phyloP scores from a whole-genome alignment of 176 grass and related monocot genomes.

The Oryza brachyantha region DNA sequence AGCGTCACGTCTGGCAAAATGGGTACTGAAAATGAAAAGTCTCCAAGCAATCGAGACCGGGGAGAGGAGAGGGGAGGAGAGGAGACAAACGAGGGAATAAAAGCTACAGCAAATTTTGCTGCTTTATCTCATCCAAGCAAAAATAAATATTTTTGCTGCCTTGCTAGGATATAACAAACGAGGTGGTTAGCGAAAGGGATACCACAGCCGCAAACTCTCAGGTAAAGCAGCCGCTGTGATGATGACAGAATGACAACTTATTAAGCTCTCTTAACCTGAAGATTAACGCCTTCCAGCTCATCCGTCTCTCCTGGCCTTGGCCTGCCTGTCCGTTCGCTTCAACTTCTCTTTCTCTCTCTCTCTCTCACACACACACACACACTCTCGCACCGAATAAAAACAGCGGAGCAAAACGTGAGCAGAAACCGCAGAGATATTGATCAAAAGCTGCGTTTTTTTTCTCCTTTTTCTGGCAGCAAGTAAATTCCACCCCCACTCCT shows the following conservation, averaged over 20 bases:
- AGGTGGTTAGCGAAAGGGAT: slow-evolving; percentile 34
- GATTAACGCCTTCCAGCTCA: neutral
- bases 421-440: slow-evolving; percentile 28
- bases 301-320: neutral
- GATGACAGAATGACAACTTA: neutral
- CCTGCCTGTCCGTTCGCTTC: neutral
- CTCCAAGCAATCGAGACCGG: neutral
- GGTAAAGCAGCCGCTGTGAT: neutral
- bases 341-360: neutral
- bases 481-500: slow-evolving; percentile 29
- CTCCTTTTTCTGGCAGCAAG: neutral
- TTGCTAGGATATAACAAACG: neutral
- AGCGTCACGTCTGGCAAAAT: slow-evolving; percentile 14
- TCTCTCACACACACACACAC: too few relatives aligned
- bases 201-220: neutral
- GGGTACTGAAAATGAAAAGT: neutral
- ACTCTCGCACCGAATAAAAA: slow-evolving; percentile 15
- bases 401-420: slow-evolving; percentile 26
- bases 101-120: neutral
- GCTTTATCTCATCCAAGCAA: neutral
- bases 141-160: neutral
- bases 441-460: neutral
- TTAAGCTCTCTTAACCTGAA: neutral
- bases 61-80: neutral
- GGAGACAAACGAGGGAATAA: neutral